Evolutionary conservation across 2,329 filamentous ascomycete species (phyloP).

Genomic region (Cadophora gregata): DNA sequence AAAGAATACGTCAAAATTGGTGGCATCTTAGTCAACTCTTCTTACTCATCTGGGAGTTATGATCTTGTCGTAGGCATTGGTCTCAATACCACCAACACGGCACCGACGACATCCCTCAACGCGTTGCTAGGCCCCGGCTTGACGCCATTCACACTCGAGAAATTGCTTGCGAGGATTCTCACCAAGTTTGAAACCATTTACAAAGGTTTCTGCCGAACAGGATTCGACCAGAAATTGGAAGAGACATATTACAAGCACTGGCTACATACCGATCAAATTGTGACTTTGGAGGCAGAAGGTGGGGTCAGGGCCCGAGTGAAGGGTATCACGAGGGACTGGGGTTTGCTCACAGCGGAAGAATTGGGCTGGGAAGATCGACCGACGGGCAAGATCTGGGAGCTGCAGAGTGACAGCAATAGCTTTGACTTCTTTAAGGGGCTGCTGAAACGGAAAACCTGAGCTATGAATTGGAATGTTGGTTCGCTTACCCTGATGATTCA

Average conservation of each 20-base stretch:
- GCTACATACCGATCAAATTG: conserved; percentile 78
- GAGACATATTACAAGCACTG: conserved; percentile 80
- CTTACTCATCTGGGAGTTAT: conserved; percentile 78
- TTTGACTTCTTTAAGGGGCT: conserved; percentile 97
- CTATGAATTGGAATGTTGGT: neutral
- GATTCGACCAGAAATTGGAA: conserved; percentile 78
- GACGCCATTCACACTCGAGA: conserved; percentile 72
- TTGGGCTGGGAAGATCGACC: conserved; percentile 72
- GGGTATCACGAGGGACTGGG: conserved; percentile 92
- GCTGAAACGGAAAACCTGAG: conserved; percentile 71
- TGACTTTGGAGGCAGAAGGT: conserved; percentile 80
- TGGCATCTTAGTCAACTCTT: conserved; percentile 89
- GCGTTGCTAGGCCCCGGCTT: conserved; percentile 65
- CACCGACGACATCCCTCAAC: conserved; percentile 86
- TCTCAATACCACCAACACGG: conserved; percentile 82
- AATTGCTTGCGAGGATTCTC: conserved; percentile 80
- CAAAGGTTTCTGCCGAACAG: conserved; percentile 71
- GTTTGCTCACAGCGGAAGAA: conserved; percentile 84
- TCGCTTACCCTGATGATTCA: neutral
- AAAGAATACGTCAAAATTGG: conserved; percentile 83
- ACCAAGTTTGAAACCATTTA: conserved; percentile 81
- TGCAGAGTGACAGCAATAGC: conserved; percentile 97
- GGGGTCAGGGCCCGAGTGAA: conserved; percentile 77
- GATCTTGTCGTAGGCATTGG: conserved; percentile 87
- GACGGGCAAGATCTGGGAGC: conserved; percentile 78